Base-by-base conservation (phyloP, 768 basidiomycete genomes). In the Kwoniella dejecticola region DNA sequence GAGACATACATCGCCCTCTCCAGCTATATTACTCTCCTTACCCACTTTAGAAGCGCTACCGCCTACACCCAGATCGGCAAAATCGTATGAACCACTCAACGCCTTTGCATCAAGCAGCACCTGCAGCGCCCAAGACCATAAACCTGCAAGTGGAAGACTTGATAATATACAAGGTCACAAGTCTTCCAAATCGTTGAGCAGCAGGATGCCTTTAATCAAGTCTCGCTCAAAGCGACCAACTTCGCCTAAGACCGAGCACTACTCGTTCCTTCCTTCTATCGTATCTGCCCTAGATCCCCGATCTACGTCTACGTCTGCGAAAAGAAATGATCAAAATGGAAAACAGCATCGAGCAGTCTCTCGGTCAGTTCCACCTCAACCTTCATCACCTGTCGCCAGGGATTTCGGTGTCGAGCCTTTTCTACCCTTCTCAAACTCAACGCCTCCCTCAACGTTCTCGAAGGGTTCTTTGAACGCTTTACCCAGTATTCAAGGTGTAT, bases 401-500 rank as follows among this genome's bases (percentile, higher is more conserved):
- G 38, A 38, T 8, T 42, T 29, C 24, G 48, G 36, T 29, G 17
- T 3, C 24, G 23, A 27, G 19, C 15, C 24, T 19, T 30, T 15
- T 50, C 30, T 38, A n/a, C 38, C 23, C 2, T 50, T 59, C 19
- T 59, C 57, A 29, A 24, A 36, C 3, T 49, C 57, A n/a, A 59
- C 57, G 6, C 57, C 57, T 15, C 26, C 57, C 4, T 30, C 53
- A 5, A 49, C 48, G 4, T 50, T 41, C 42, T 42, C 57, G 13
- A 49, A 59, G 44, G 57, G 27, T 15, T n/a, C 46, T n/a, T 55
- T 59, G 24, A 49, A 38, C 26, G 38, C 31, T 30, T 24, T 59
- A 29, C 57, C 57, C 4, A 49, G 46, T 17, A 49, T 59, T 5
- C 57, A 59, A 59, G 57, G 57, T 42, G 57, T 59, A 5, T 49